A percentile compares a stretch with the other conserved stretches of the same genome.
These are phyloP conservation scores for Moesziomyces antarcticus DNA, from an alignment of 1,284 basidiomycete species.

Conservation along the genomic window DNA sequence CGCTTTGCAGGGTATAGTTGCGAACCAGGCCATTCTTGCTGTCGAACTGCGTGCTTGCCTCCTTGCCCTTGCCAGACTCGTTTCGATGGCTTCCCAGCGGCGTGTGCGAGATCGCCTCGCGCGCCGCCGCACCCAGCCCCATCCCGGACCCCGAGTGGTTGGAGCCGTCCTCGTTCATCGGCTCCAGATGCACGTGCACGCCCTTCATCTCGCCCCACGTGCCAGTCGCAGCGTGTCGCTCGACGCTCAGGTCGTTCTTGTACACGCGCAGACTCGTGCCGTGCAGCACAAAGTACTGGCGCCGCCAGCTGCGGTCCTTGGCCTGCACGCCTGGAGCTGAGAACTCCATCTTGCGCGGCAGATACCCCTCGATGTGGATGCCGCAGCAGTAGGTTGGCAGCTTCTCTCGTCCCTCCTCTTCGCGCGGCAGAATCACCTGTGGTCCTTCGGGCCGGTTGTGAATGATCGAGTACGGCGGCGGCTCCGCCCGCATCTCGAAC, in stretches of 20 bases:
- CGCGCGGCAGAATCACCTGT: constrained; percentile 56
- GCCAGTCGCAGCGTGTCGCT: constrained; percentile 65
- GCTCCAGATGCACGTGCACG: constrained; percentile 57
- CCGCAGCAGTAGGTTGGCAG: constrained; percentile 85
- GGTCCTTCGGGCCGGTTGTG: constrained; percentile 59
- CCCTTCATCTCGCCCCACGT: constrained; percentile 67
- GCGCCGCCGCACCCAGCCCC: constrained; percentile 35
- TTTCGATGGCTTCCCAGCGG: constrained; percentile 23
- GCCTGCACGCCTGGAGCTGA: constrained; percentile 83
- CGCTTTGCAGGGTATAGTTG: constrained; percentile 85
- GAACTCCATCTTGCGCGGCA: constrained; percentile 97
- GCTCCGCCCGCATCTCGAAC: constrained; percentile 60
- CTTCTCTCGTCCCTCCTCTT: constrained; percentile 79
- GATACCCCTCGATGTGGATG: constrained; percentile 84
- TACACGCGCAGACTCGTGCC: constrained; percentile 90
- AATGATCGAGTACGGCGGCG: constrained; percentile 62
- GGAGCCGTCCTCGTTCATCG: constrained; percentile 57
- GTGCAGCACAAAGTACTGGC: constrained; percentile 88
- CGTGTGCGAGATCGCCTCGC: constrained; percentile 46
- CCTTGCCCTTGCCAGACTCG: constrained; percentile 12
- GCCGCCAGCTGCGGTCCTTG: constrained; percentile 88
- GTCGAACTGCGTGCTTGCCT: constrained; percentile 22
- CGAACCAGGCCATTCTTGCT: constrained; percentile 68
- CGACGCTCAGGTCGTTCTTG: constrained; percentile 71
- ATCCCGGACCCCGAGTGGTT: constrained; percentile 27